Evolutionary conservation across 352 stramenopile genomes (phyloP).

Genomic region (Thraustotheca clavata): DNA sequence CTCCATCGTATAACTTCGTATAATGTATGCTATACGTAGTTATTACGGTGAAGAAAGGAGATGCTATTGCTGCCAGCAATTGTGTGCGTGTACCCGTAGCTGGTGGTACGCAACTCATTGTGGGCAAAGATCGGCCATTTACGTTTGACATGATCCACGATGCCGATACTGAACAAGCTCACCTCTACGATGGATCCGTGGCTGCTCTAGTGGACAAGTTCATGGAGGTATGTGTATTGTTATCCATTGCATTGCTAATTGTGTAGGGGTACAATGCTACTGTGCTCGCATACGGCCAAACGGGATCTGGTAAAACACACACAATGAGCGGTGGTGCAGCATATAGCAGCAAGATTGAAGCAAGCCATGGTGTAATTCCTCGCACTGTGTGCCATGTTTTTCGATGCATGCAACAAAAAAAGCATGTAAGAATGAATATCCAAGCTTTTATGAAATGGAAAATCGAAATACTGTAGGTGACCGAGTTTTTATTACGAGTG

Average conservation of each 20-base stretch:
- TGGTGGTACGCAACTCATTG: slow-evolving; percentile 46
- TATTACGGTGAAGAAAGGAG: slow-evolving; percentile 48
- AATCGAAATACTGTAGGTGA: slow-evolving; percentile 5
- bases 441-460: background rate
- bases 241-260: background rate
- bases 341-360: slow-evolving; percentile 28
- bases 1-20: no score
- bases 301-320: slow-evolving; percentile 91
- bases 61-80: slow-evolving; percentile 49
- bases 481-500: slow-evolving; percentile 86
- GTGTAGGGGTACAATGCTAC: slow-evolving; percentile 75
- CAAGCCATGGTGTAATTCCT: slow-evolving; percentile 77
- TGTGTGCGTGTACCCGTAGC: slow-evolving; percentile 53
- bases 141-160: slow-evolving; percentile 87
- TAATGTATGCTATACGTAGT: no score
- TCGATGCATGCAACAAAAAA: slow-evolving; percentile 38
- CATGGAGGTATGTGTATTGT: slow-evolving; percentile 29
- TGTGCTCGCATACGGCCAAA: slow-evolving; percentile 79
- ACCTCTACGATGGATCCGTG: slow-evolving; percentile 66
- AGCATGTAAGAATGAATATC: slow-evolving; percentile 20
- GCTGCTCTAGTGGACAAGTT: slow-evolving; percentile 64
- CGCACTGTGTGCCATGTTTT: slow-evolving; percentile 73
- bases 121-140: slow-evolving; percentile 79
- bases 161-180: slow-evolving; percentile 53
- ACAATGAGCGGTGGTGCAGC: slow-evolving; percentile 88